Evolutionary conservation across 257 asterid genomes (phyloP).

Genomic region (Solanum piurae): DNA sequence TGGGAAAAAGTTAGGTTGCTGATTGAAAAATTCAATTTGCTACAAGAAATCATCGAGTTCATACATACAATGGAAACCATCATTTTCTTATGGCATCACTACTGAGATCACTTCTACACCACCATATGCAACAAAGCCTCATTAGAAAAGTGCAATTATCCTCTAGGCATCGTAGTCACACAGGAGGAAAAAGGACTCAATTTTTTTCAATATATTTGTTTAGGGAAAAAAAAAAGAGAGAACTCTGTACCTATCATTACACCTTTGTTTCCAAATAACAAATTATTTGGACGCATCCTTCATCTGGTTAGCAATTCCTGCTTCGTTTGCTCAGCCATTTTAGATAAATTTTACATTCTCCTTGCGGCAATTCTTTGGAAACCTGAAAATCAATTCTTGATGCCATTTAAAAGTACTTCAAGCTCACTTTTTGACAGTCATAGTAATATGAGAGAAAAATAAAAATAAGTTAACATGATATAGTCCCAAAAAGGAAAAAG

Average conservation of each 20-base stretch:
- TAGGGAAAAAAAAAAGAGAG: not conserved
- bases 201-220: not conserved
- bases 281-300: slow-evolving; percentile 40
- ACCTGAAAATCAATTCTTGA: not conserved
- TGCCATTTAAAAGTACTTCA: too few species aligned
- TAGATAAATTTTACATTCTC: slow-evolving; percentile 39
- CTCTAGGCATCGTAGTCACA: not conserved
- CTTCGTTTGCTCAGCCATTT: slow-evolving; percentile 42
- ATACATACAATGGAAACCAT: not conserved
- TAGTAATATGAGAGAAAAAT: too few species aligned
- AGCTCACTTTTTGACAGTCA: too few species aligned
- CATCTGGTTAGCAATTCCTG: slow-evolving; percentile 45
- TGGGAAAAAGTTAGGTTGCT: too few species aligned
- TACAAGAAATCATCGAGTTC: too few species aligned
- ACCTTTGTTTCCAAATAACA: not conserved
- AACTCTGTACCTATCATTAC: not conserved
- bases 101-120: not conserved
- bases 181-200: not conserved
- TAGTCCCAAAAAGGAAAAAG: too few species aligned
- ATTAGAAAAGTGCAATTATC: not conserved
- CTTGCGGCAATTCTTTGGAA: slow-evolving; percentile 81
- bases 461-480: too few species aligned
- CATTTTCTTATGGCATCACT: not conserved
- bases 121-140: not conserved
- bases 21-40: too few species aligned